Percentiles rank a stretch among this genome's conserved stretches.
Conservation (phyloP, 2,329 filamentous ascomycete genomes). For the Allantophomopsis lycopodina region DNA sequence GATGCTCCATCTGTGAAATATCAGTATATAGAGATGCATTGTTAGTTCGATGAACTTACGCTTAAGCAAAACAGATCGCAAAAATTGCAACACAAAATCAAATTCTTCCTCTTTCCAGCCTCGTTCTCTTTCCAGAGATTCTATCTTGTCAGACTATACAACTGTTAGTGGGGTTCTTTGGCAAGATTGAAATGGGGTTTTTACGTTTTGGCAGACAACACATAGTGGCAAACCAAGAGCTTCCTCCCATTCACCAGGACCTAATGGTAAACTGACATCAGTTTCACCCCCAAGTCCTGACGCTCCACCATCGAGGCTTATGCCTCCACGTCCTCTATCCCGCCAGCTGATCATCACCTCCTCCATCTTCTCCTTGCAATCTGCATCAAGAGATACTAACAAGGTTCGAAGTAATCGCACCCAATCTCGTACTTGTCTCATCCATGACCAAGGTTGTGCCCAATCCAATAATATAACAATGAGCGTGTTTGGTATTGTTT, state of each 20-base stretch:
- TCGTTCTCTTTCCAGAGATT: constrained; percentile 75
- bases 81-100: constrained; percentile 85
- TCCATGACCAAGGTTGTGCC: constrained; percentile 87
- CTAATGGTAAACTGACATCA: constrained; percentile 61
- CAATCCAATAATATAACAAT: constrained; percentile 91
- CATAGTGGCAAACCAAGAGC: constrained; percentile 75
- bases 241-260: constrained; percentile 88
- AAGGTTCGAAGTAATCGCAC: constrained; percentile 70
- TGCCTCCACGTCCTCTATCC: constrained; percentile 55
- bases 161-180: constrained; percentile 9
- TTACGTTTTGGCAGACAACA: constrained; percentile 89
- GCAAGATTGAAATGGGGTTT: constrained; percentile 11
- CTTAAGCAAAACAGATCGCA: constrained; percentile 80
- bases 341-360: constrained; percentile 73
- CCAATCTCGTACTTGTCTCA: constrained; percentile 82
- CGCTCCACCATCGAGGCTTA: constrained; percentile 49
- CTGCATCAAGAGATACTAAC: constrained; percentile 56
- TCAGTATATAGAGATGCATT: constrained; percentile 5
- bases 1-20: constrained; percentile 56
- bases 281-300: constrained; percentile 42
- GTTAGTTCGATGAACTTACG: constrained; percentile 36
- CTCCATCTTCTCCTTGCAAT: constrained; percentile 73
- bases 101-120: constrained; percentile 96
- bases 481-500: constrained; percentile 74
- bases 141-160: constrained; percentile 30